A percentile compares a stretch with the other conserved stretches of the same genome.
These are phyloP conservation scores for Hymenochaete sp. DNA, from an alignment of 1,284 basidiomycete genomes.

Conservation along the genomic window DNA sequence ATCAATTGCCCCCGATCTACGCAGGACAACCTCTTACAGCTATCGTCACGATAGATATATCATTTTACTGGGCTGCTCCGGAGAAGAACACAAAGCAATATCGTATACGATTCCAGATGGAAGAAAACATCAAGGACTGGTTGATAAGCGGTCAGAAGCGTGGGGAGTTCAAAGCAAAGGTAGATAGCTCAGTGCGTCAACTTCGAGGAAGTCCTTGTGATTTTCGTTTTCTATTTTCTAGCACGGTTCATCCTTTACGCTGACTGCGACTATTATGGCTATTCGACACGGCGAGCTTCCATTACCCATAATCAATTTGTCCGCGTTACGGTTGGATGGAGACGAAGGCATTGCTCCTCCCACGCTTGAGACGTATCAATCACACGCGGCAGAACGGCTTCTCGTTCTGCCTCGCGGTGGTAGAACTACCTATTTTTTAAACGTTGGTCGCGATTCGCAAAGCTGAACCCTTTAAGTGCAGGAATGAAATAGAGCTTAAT, in stretches of 20 bases:
- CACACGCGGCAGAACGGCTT: slow-evolving; percentile 67
- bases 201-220: not conserved
- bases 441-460: slow-evolving; percentile 40
- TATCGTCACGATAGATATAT: slow-evolving; percentile 53
- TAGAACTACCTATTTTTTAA: slow-evolving; percentile 68
- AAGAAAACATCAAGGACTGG: slow-evolving; percentile 72
- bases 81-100: slow-evolving; percentile 37
- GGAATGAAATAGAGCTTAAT: not conserved
- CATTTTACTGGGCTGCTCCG: slow-evolving; percentile 63
- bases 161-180: slow-evolving; percentile 66
- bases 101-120: slow-evolving; percentile 64
- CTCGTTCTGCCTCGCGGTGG: slow-evolving; percentile 70
- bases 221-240: slow-evolving; percentile 22
- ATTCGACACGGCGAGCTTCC: slow-evolving; percentile 67
- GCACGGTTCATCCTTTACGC: slow-evolving; percentile 49
- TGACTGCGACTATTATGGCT: slow-evolving; percentile 66
- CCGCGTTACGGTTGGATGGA: slow-evolving; percentile 43
- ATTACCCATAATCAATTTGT: slow-evolving; percentile 61
- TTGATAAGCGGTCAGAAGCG: slow-evolving; percentile 72
- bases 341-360: slow-evolving; percentile 47
- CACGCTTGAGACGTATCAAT: slow-evolving; percentile 63
- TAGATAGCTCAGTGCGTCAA: slow-evolving; percentile 25
- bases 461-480: not conserved
- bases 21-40: slow-evolving; percentile 73
- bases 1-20: slow-evolving; percentile 38